Percentiles rank a stretch among this genome's conserved stretches.
phyloP scores from a whole-genome alignment of 345 rosid species.

The Eucalyptus cladocalyx region DNA sequence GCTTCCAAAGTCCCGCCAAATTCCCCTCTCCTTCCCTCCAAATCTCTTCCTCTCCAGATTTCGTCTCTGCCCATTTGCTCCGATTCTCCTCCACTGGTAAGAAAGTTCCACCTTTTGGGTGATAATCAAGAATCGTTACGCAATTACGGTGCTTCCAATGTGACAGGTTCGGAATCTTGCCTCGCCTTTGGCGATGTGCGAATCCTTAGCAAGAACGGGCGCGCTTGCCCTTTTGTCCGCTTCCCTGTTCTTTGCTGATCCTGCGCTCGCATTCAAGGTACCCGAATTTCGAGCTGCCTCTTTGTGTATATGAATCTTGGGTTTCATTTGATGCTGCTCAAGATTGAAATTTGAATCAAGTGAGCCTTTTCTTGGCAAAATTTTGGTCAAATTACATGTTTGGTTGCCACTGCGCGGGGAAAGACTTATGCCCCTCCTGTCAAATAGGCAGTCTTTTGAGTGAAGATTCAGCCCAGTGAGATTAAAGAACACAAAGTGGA shows the following conservation, averaged over 20 bases:
- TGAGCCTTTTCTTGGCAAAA: not conserved
- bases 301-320: not conserved
- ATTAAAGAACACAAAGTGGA: not conserved
- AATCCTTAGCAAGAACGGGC: constrained; percentile 30
- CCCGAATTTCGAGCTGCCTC: not conserved
- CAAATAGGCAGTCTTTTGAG: not conserved
- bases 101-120: not conserved
- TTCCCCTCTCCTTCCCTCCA: not conserved
- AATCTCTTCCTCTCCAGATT: not conserved
- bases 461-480: not conserved
- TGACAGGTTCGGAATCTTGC: not conserved
- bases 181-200: constrained; percentile 8
- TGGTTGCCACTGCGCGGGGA: not conserved
- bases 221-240: constrained; percentile 54
- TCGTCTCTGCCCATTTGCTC: not conserved
- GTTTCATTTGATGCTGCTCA: not conserved
- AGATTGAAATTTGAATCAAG: not conserved
- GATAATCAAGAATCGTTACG: not conserved
- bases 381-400: not conserved
- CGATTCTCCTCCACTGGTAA: not conserved
- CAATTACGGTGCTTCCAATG: not conserved
- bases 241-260: constrained; percentile 59
- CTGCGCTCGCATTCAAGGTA: constrained; percentile 83
- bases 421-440: not conserved
- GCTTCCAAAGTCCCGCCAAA: constrained; percentile 9